phyloP scores from a whole-genome alignment of 116 monocot genomes.

The Posidonia oceanica region DNA sequence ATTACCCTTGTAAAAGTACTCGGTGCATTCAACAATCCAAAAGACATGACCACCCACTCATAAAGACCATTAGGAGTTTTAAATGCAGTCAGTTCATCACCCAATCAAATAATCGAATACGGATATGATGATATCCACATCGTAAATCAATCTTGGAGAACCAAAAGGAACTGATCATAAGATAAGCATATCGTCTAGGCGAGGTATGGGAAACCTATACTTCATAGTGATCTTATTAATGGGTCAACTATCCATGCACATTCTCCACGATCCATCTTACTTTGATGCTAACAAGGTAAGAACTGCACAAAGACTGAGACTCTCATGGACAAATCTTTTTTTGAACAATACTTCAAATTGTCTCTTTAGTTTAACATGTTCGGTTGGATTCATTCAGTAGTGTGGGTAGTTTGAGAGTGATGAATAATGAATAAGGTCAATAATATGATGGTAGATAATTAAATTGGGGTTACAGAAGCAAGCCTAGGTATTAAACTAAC shows the following conservation, averaged over 20 bases:
- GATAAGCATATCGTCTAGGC: not conserved
- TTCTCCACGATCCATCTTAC: not conserved
- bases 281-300: not conserved
- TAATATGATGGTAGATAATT: not conserved
- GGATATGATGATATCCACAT: not conserved
- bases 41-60: constrained; percentile 6
- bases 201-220: not conserved
- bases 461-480: too few relatives aligned
- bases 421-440: not conserved
- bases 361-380: too few relatives aligned
- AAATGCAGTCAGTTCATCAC: not conserved
- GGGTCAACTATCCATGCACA: not conserved
- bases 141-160: not conserved
- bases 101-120: not conserved
- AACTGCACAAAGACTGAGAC: too few relatives aligned
- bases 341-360: not conserved
- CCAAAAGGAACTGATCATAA: not conserved
- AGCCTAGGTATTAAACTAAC: too few relatives aligned
- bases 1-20: constrained; percentile 4
- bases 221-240: not conserved
- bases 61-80: constrained; percentile 1
- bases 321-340: not conserved
- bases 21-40: not conserved
- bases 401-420: not conserved
- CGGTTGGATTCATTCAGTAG: not conserved